Conservation (phyloP, 441 rosid genomes). For the Melastoma candidum region DNA sequence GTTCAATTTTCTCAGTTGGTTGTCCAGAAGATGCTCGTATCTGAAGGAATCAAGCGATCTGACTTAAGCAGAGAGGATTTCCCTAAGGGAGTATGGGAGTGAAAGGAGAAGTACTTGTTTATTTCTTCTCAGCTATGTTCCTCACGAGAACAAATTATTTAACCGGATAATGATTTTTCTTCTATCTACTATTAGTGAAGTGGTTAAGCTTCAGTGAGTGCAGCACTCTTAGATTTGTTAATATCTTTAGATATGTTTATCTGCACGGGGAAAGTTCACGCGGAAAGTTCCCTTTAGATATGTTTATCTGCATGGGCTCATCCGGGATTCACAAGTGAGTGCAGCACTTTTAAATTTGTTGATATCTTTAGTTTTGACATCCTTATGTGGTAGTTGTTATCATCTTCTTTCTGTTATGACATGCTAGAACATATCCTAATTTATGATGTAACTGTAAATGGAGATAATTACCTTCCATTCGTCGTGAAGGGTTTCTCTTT, state of each 20-base stretch:
- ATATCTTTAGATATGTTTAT: too few relatives aligned
- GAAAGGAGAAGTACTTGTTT: slow-evolving; percentile 82
- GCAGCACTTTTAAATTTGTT: slow-evolving; percentile 4
- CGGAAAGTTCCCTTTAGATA: slow-evolving; percentile 83
- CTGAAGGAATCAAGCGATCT: slow-evolving; percentile 81
- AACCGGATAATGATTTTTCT: too few relatives aligned
- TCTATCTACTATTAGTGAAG: too few relatives aligned
- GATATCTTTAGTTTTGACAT: too few relatives aligned
- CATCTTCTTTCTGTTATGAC: too few relatives aligned
- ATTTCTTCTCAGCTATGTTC: slow-evolving; percentile 8
- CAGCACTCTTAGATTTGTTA: too few relatives aligned
- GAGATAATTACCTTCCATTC: too few relatives aligned
- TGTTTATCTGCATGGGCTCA: slow-evolving; percentile 92
- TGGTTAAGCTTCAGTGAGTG: too few relatives aligned
- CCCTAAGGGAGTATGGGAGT: slow-evolving; percentile 89
- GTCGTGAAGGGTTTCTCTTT: too few relatives aligned
- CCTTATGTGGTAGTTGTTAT: too few relatives aligned
- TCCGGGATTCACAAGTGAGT: slow-evolving; percentile 82
- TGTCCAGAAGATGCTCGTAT: slow-evolving; percentile 89
- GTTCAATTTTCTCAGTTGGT: slow-evolving; percentile 54
- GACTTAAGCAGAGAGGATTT: slow-evolving; percentile 86
- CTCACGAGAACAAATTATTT: neutral
- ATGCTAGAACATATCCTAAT: too few relatives aligned
- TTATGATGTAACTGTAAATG: too few relatives aligned
- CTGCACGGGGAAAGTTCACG: slow-evolving; percentile 35